Base-by-base conservation (phyloP, 208 protist species). In the Leishmania martiniquensis region DNA sequence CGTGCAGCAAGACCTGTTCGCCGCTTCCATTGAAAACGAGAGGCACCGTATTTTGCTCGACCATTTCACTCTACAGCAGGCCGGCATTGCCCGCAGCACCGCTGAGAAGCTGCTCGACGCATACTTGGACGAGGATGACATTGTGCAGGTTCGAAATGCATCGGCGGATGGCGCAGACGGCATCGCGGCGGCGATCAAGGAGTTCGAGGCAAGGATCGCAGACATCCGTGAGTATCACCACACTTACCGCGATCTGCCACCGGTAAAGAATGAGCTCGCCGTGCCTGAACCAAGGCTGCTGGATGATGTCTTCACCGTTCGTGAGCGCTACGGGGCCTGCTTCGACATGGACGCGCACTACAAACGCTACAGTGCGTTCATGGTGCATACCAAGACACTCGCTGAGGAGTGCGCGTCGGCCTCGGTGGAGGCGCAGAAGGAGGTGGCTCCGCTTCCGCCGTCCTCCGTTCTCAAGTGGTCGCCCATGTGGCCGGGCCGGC, bases 91-190 rank as follows among this genome's bases (percentile, higher is more conserved):
- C 57, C 62, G 75, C n/a, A 68, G 57, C 7, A 87, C 85, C 32
- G 81, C 90, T 2, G 91, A 96, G 44, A 95, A 97, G 76, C 81
- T 97, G 68, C 83, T 96, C 10, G 94, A 97, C 65, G 76, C 82
- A 4, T 97, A 97, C 70, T 76, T 97, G 25, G 94, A 97, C 72
- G 91, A 96, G 65, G 92, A 97, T 51, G 94, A 97, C 25, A 94
- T 97, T 76, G 82, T 91, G 15, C 74, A 86, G 12, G 89, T 76
- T 0, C 88, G 89, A 60, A 81, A 90, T 29, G 90, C 90, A 1
- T 86, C 89, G 9, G 71, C 84, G 12, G 87, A 95, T 15, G 88
- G 87, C 20, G 67, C 76, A 9, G 85, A 89, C 9, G 88, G 89
- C 22, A 34, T 95, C 15, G 85, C 75, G 5, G 79, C 80, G 0